Base-by-base conservation (phyloP, 2,329 filamentous ascomycete genomes). In the Bretziella fagacearum region DNA sequence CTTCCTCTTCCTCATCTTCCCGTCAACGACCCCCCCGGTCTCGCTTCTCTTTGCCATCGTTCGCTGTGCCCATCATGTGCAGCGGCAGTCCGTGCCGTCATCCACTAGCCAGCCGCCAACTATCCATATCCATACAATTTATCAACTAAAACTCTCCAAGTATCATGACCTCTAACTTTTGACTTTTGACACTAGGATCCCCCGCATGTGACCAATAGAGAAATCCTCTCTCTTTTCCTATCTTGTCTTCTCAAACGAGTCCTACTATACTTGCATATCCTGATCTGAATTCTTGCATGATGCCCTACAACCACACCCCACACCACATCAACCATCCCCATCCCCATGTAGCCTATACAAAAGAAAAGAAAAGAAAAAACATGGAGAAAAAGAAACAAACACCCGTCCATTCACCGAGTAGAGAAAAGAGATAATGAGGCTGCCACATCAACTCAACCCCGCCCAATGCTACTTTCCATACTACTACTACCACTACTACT, bases 351-450 rank as follows among this genome's bases (percentile, higher is more conserved):
- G n/a, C n/a, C n/a, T n/a, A n/a, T n/a, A n/a, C n/a, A n/a, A n/a
- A n/a, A n/a, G n/a, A n/a, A 6, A n/a, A 18, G 8, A 35, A 35
- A 35, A 35, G 32, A n/a, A n/a, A n/a, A 6, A 4, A 15, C 15
- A 35, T 35, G 32, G n/a, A 35, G 32, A 7, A n/a, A 35, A 11
- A 35, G 13, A 35, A 35, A n/a, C n/a, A n/a, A 6, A 10, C 23
- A 10, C 35, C 18, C 35, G n/a, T 18, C 17, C 7, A 39, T 33
- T 33, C 30, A 22, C 5, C 35, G 35, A 39, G 18, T 10, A 26
- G 33, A 37, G 25, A 46, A 46, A 29, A 46, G 44, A 46, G 32
- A 46, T 39, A 46, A 39, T 33, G 33, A 11, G 44, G 44, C 44
- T 46, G 44, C 23, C 17, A 20, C 17, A 18, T 5, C 8, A 39